phyloP scores from a whole-genome alignment of 169 alveolate species.

The Plasmodium knowlesi region DNA sequence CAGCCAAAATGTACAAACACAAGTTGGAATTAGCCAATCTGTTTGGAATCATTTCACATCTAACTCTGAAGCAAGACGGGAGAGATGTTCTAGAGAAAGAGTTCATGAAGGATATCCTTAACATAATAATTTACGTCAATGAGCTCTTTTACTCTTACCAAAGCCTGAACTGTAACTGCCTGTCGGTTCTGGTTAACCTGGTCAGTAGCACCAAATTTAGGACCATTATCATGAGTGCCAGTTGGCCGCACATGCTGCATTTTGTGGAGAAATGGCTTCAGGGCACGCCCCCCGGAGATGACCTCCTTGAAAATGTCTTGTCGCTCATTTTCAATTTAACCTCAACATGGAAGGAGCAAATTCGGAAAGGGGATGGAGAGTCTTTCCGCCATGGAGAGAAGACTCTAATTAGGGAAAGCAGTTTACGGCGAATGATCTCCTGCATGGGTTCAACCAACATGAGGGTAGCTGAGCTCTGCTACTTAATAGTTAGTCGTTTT shows the following conservation, averaged over 20 bases:
- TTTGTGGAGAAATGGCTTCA: not conserved
- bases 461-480: conserved; percentile 1
- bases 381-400: not conserved
- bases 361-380: too few relatives aligned
- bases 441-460: not conserved
- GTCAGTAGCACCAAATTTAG: not conserved
- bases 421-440: not conserved
- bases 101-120: not conserved
- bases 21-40: conserved; percentile 7
- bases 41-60: conserved; percentile 27
- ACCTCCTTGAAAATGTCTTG: not conserved
- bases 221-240: not conserved
- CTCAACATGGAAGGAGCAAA: conserved; percentile 8
- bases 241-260: not conserved
- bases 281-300: not conserved
- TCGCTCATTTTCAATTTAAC: conserved; percentile 33
- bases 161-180: not conserved
- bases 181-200: conserved; percentile 22
- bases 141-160: conserved; percentile 2
- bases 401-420: not conserved
- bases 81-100: conserved; percentile 4
- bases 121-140: conserved; percentile 11
- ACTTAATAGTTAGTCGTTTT: not conserved
- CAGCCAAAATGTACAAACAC: not conserved
- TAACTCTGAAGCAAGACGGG: not conserved